phyloP scores from a whole-genome alignment of 148 eudicot genomes.

The Heliamphora exappendiculata region DNA sequence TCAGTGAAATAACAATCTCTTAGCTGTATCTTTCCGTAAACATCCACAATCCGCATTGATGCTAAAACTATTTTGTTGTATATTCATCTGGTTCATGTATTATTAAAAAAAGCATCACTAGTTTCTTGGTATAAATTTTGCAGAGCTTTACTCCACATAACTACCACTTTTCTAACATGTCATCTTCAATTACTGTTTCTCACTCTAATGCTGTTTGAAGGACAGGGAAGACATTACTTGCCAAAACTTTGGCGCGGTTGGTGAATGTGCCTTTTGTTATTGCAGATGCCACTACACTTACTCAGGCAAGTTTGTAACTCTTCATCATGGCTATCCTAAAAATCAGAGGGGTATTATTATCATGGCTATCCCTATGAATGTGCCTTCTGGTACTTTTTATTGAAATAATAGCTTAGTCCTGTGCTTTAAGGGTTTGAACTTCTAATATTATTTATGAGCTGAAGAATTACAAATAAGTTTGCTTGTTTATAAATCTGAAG shows the following conservation, averaged over 20 bases:
- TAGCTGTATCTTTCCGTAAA: background rate
- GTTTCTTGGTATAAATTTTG: background rate
- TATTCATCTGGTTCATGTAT: background rate
- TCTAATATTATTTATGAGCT: no score
- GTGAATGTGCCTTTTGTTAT: constrained; percentile 98
- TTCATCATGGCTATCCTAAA: no score
- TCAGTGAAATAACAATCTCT: background rate
- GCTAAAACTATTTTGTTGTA: background rate
- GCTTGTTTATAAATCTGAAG: background rate
- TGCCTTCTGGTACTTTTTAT: constrained; percentile 7
- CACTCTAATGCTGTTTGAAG: constrained; percentile 51
- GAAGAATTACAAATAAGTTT: background rate
- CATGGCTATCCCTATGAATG: background rate
- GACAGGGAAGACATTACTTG: constrained; percentile 99
- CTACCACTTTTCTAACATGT: background rate
- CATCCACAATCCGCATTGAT: background rate
- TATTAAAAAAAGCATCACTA: background rate
- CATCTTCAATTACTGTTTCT: constrained; percentile 20
- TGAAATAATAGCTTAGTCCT: no score
- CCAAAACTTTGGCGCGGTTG: constrained; percentile 84
- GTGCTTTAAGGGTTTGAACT: no score
- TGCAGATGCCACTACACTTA: constrained; percentile 96
- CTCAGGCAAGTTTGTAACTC: constrained; percentile 59
- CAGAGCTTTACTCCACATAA: background rate
- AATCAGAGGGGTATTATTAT: no score